phyloP scores from a whole-genome alignment of 2,329 filamentous ascomycete genomes.

The Talaromyces pinophilus region DNA sequence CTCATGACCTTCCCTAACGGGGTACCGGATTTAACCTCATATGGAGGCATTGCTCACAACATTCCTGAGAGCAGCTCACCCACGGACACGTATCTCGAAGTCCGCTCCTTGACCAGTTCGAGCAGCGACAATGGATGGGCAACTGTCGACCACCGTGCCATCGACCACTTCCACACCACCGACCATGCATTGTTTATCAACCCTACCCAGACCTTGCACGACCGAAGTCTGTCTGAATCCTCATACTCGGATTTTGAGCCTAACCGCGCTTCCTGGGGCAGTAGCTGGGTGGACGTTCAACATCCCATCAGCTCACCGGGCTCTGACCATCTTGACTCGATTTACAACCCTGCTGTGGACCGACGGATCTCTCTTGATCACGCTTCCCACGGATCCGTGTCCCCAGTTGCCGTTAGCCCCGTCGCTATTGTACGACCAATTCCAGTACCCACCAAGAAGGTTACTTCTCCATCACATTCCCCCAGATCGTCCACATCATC shows the following conservation, averaged over 20 bases:
- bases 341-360: constrained; percentile 44
- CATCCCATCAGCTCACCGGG: constrained; percentile 80
- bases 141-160: constrained; percentile 73
- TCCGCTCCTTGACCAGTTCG: constrained; percentile 78
- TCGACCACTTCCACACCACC: constrained; percentile 60
- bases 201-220: constrained; percentile 83
- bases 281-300: constrained; percentile 80
- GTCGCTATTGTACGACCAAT: constrained; percentile 68
- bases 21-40: constrained; percentile 69
- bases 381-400: constrained; percentile 46
- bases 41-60: constrained; percentile 47
- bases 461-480: constrained; percentile 59
- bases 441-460: constrained; percentile 50
- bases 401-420: constrained; percentile 61
- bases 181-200: constrained; percentile 77
- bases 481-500: constrained; percentile 60
- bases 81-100: constrained; percentile 78
- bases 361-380: constrained; percentile 46
- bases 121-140: constrained; percentile 85
- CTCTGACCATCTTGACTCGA: constrained; percentile 70
- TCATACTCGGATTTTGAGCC: constrained; percentile 70
- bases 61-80: constrained; percentile 63
- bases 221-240: constrained; percentile 83
- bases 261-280: constrained; percentile 66
- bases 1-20: constrained; percentile 69